Base-by-base conservation (phyloP, 2,329 filamentous ascomycete species). In the Pseudocercospora pini-densiflorae region DNA sequence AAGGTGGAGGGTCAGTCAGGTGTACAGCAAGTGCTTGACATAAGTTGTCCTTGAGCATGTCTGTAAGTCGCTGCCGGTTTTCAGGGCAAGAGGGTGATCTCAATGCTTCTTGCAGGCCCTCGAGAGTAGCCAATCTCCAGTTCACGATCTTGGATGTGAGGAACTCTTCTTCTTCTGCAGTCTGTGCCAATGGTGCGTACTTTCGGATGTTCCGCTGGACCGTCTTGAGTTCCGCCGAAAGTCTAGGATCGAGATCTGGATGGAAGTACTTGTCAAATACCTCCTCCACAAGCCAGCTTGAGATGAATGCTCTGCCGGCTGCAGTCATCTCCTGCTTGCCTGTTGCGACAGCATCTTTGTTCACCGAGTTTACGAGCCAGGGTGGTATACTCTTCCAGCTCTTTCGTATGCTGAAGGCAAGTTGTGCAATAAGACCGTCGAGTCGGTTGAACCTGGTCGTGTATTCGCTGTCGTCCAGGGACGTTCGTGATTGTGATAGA, bases 311-410 rank as follows among this genome's bases (percentile, higher is more conserved):
- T 62, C 94, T 89, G 16, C 95, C 95, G 24, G 97, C 91, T 5
- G 94, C 94, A 6, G 93, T 98, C 95, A 99, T 99, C 79, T 99
- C 95, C 78, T 97, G 94, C 76, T 94, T 97, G 68, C 94, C 95
- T 9, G 90, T 93, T 73, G 90, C 88, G 62, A 96, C 85, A 0
- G 93, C 94, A 74, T 97, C 94, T 61, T 90, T 85, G 78, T 94
- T 97, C 70, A 97, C 92, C 62, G 89, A 92, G 24, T 85, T 86
- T 62, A 89, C 86, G 53, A 99, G 84, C 93, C 93, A 98, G 5
- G 84, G 77, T 0, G 95, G 95, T 62, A 98, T 85, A 36, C 84
- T 84, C 68, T 88, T 88, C 95, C 95, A 99, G 76, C 96, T 91
- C 80, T 98, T 98, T 69, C 95, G 91, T 70, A 98, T 96, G 72